Conservation (phyloP, 177 flowering plant genomes). For the Telopea speciosissima region DNA sequence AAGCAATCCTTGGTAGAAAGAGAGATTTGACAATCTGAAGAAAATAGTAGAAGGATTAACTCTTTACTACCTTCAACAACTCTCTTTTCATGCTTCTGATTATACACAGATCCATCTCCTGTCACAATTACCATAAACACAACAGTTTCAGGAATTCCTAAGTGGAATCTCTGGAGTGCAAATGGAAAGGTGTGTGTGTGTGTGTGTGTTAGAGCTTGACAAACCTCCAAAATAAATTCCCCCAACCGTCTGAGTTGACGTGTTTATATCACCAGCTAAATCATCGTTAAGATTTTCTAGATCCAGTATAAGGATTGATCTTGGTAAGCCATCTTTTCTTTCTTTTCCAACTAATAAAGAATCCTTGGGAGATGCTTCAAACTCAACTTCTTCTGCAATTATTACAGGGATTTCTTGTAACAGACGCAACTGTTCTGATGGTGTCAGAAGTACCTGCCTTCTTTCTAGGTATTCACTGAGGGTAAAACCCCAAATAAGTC, state of each 20-base stretch:
- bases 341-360: constrained; percentile 12
- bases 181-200: too few relatives aligned
- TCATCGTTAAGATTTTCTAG: constrained; percentile 9
- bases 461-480: constrained; percentile 55
- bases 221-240: constrained; percentile 20
- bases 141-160: too few relatives aligned
- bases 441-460: constrained; percentile 48
- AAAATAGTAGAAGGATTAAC: too few relatives aligned
- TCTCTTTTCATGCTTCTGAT: too few relatives aligned
- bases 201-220: too few relatives aligned
- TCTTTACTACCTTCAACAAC: too few relatives aligned
- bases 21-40: too few relatives aligned
- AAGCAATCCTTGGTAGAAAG: too few relatives aligned
- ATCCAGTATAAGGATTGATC: constrained; percentile 5
- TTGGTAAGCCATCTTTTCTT: constrained; percentile 15
- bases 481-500: constrained; percentile 33
- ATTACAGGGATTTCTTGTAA: constrained; percentile 52
- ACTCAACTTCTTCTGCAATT: constrained; percentile 40
- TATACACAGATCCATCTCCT: too few relatives aligned
- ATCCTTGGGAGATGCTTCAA: constrained; percentile 20
- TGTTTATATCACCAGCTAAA: constrained; percentile 4
- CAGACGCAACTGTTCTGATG: constrained; percentile 46
- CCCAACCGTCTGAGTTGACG: constrained; percentile 4
- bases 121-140: too few relatives aligned
- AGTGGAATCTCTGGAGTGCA: too few relatives aligned